phyloP scores from a whole-genome alignment of 768 basidiomycete species.

The Mycena pura region DNA sequence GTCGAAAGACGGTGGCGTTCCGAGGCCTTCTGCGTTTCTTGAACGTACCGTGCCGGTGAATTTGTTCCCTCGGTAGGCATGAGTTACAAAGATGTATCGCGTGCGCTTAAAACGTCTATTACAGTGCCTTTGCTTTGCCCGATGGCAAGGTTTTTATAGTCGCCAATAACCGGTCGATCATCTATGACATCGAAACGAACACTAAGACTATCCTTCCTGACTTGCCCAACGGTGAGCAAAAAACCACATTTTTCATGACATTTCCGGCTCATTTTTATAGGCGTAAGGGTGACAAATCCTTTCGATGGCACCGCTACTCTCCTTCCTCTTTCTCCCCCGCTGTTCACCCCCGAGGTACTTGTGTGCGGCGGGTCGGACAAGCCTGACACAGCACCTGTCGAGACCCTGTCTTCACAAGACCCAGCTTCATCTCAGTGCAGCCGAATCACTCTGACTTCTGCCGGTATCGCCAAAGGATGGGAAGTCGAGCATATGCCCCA shows the following conservation, averaged over 20 bases:
- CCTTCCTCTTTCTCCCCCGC: slow-evolving; percentile 22
- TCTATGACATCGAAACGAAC: slow-evolving; percentile 23
- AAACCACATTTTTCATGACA: no score
- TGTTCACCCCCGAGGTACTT: slow-evolving; percentile 21
- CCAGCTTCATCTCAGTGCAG: slow-evolving; percentile 43
- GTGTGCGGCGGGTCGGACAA: slow-evolving; percentile 26
- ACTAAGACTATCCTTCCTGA: slow-evolving; percentile 21
- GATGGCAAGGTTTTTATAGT: slow-evolving; percentile 25
- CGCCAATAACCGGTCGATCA: slow-evolving; percentile 23
- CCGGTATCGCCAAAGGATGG: slow-evolving; percentile 40
- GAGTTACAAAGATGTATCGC: slow-evolving; percentile 16
- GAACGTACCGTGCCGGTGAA: slow-evolving; percentile 58
- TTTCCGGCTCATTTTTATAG: neutral
- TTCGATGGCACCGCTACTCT: slow-evolving; percentile 20
- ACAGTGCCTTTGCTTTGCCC: slow-evolving; percentile 13
- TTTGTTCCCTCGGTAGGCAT: slow-evolving; percentile 50
- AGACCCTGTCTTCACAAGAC: slow-evolving; percentile 60
- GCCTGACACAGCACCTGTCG: slow-evolving; percentile 37
- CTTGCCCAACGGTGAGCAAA: slow-evolving; percentile 13
- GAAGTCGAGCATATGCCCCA: slow-evolving; percentile 54
- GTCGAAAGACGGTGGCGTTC: slow-evolving; percentile 35
- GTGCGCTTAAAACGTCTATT: slow-evolving; percentile 10
- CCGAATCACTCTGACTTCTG: slow-evolving; percentile 46
- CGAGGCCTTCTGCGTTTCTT: slow-evolving; percentile 44
- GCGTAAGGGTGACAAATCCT: slow-evolving; percentile 18